A percentile compares a stretch with the other conserved stretches of the same genome.
phyloP scores from a whole-genome alignment of 176 grass and related monocot species.

The bread wheat (Triticum aestivum) region DNA sequence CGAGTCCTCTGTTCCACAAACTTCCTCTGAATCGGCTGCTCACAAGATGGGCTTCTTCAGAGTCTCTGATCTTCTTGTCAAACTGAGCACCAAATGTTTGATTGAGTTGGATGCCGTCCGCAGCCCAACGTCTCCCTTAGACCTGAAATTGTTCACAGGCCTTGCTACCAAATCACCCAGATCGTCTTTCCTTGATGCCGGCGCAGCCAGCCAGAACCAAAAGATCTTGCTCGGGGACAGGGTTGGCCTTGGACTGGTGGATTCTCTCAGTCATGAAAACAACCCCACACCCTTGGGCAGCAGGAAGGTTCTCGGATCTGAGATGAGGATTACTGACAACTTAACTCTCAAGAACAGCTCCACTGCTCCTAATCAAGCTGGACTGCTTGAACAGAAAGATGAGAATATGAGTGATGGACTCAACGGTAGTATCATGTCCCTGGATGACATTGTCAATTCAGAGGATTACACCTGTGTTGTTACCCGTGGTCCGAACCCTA shows the following conservation, averaged over 20 bases:
- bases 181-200: conserved; percentile 38
- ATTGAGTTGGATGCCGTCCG: conserved; percentile 53
- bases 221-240: conserved; percentile 51
- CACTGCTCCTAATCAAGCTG: conserved; percentile 41
- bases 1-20: conserved; percentile 24
- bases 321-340: conserved; percentile 51
- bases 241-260: conserved; percentile 64
- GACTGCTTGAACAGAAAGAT: conserved; percentile 36
- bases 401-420: conserved; percentile 43
- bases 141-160: conserved; percentile 60
- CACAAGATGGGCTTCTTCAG: conserved; percentile 63
- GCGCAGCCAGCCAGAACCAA: conserved; percentile 33
- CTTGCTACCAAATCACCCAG: conserved; percentile 55
- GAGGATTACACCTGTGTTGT: conserved; percentile 64
- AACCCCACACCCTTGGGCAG: conserved; percentile 33
- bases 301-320: conserved; percentile 62
- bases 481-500: conserved; percentile 55
- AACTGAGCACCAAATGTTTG: conserved; percentile 57
- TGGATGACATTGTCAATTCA: conserved; percentile 65
- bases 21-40: conserved; percentile 32
- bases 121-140: conserved; percentile 67
- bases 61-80: conserved; percentile 53
- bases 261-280: conserved; percentile 48
- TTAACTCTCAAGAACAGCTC: conserved; percentile 47
- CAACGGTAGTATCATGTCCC: conserved; percentile 49